These are phyloP conservation scores for Diaporthe citriasiana DNA, from an alignment of 2,329 filamentous ascomycete genomes.

Conservation along the genomic window DNA sequence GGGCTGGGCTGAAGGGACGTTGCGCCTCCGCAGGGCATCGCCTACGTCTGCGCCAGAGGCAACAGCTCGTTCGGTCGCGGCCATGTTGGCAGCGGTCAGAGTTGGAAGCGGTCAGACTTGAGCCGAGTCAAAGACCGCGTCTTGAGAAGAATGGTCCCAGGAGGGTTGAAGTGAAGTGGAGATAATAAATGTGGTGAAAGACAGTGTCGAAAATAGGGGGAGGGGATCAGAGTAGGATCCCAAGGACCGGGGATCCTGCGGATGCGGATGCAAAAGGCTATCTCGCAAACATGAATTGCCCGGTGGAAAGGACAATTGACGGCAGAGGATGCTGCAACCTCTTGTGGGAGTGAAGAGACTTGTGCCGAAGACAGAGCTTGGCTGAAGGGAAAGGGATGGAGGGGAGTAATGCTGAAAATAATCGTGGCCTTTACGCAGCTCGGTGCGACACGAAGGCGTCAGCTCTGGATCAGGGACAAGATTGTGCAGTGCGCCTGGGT, in stretches of 20 bases:
- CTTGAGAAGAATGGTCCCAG: conserved; percentile 6
- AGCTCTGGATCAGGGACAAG: conserved; percentile 27
- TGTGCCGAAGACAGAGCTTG: conserved; percentile 39
- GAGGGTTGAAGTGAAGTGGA: conserved; percentile 2
- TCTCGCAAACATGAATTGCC: conserved; percentile 35
- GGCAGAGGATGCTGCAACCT: conserved; percentile 19
- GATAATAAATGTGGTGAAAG: conserved; percentile 33
- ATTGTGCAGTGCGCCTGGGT: not conserved
- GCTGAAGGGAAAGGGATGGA: conserved; percentile 39
- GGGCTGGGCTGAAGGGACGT: conserved; percentile 58
- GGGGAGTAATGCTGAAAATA: conserved; percentile 29
- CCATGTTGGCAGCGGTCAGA: conserved; percentile 57
- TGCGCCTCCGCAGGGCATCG: conserved; percentile 70
- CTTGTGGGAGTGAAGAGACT: conserved; percentile 21
- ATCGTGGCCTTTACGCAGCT: conserved; percentile 41
- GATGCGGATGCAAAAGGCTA: conserved; percentile 34
- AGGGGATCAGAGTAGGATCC: conserved; percentile 22
- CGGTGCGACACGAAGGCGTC: conserved; percentile 27
- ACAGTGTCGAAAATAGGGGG: conserved; percentile 35
- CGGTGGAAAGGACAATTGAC: conserved; percentile 9
- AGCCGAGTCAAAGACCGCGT: not conserved
- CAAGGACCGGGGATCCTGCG: conserved; percentile 34
- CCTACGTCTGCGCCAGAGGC: conserved; percentile 72
- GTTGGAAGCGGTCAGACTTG: not conserved
- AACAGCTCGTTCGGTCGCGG: conserved; percentile 65